Base-by-base conservation (phyloP, 495 filamentous ascomycete species). In the Rhypophila decipiens region DNA sequence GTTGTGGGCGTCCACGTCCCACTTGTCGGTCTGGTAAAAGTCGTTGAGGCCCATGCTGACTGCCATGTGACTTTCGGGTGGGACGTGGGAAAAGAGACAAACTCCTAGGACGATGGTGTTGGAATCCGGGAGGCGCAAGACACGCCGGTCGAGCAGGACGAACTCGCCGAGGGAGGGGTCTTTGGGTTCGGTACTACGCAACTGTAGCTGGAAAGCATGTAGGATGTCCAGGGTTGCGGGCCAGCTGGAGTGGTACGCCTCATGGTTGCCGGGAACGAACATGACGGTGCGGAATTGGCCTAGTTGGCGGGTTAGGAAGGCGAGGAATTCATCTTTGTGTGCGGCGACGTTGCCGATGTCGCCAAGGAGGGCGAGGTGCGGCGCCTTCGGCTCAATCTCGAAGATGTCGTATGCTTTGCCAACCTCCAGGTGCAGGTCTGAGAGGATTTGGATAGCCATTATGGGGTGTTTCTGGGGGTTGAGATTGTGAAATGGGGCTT, bases 351-450 rank as follows among this genome's bases (percentile, higher is more conserved):
- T 59, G 24, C 78, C 79, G 43, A 83, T 81, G 56, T 82, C 76
- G 4, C 79, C 79, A 3, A 81, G 67, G 4, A 82, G 67, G 1
- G 72, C 74, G 0, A 85, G 64, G 47, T 77, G 74, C 2, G 71
- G 71, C 4, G 73, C 71, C 39, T 60, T 54, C 5, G 71, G 66
- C 0, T 42, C 34, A 23, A 79, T 70, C 1, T 68, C 46, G 44
- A 75, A 80, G 10, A 60, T 22, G 45, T 73, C 66, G 54, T 81
- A 82, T 18, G 63, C 55, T 20, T 58, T 47, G 0, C 42, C 63
- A 10, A 47, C 60, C 47, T 83, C 76, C 0, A 83, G 59, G 50
- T 82, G 79, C 2, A 83, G 66, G 56, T 83, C 79, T 0, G 78
- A 82, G 22, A 78, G 42, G 21, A 81, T 71, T 48, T 83, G 80